These are phyloP conservation scores for Peniophora sp. DNA, from an alignment of 1,284 basidiomycete species.

Conservation along the genomic window DNA sequence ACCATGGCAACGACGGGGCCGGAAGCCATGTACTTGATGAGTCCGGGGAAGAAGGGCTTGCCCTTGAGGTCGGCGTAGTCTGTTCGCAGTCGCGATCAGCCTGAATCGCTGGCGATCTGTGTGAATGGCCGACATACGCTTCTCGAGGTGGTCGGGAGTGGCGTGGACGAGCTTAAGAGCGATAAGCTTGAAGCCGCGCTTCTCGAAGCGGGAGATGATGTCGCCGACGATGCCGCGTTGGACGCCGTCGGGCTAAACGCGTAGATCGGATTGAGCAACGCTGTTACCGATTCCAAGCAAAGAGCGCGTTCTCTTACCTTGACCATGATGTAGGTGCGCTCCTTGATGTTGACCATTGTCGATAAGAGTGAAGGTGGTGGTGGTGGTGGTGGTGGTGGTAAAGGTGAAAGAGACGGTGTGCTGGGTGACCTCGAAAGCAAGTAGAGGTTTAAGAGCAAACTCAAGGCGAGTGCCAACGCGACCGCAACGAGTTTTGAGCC, in stretches of 20 bases:
- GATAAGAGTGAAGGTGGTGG: constrained; percentile 10
- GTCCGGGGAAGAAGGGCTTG: constrained; percentile 89
- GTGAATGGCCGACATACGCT: constrained; percentile 41
- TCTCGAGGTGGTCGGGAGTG: constrained; percentile 77
- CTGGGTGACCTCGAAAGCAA: constrained; percentile 13
- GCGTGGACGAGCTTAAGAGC: constrained; percentile 84
- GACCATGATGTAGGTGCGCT: constrained; percentile 89
- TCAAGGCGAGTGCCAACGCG: background rate
- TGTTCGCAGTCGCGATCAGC: constrained; percentile 22
- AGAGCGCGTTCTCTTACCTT: constrained; percentile 43
- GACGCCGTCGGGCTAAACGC: constrained; percentile 86
- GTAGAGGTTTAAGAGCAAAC: background rate
- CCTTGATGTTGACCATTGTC: constrained; percentile 47
- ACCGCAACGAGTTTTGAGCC: no score
- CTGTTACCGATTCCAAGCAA: background rate
- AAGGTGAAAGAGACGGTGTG: constrained; percentile 21
- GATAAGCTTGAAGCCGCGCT: constrained; percentile 90
- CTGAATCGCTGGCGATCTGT: background rate
- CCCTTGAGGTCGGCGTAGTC: constrained; percentile 92
- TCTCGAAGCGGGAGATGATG: constrained; percentile 90
- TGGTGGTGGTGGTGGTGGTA: constrained; percentile 11
- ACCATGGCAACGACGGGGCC: constrained; percentile 98
- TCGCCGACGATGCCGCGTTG: constrained; percentile 92
- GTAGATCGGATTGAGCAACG: constrained; percentile 8
- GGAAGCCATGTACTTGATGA: constrained; percentile 92